Base-by-base conservation (phyloP, 2,329 filamentous ascomycete species). In the Ophiognomonia clavigignenti-juglandacearum region DNA sequence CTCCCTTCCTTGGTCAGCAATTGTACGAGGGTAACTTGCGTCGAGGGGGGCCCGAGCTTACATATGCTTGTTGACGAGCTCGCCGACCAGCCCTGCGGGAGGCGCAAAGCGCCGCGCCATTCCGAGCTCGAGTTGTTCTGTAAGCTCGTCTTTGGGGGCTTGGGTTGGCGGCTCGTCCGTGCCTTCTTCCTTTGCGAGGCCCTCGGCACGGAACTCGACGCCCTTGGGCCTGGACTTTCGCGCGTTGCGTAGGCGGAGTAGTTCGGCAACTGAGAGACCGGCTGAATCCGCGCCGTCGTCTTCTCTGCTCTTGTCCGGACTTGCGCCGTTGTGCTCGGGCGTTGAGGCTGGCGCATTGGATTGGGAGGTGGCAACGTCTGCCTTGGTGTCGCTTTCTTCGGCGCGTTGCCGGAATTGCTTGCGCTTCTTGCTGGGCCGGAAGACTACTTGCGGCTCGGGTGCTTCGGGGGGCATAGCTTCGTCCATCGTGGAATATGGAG, bases 1-100 rank as follows among this genome's bases (percentile, higher is more conserved):
- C 75, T 81, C 85, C 85, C 86, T 90, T 81, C 72, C 74, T 77
- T 72, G 70, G 80, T 90, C 80, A 90, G 86, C 68, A 63, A 64
- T 61, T 60, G 50, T 43, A 45, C 26, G 26, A 27, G 32, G 2
- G 52, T 13, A 4, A n/a, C 4, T 9, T 16, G 5, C 31, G 8
- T 10, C 20, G 23, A 27, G 5, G 23, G 20, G 18, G 7, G 45
- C 47, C 35, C 34, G 38, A 42, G 80, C 84, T 82, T 77, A 92
- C 87, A 92, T 88, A 70, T 91, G 86, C 67, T 74, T 84, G 63
- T 90, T 85, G 53, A 83, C 75, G 19, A 79, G 63, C 47, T 86
- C 83, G 27, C 77, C 75, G 0, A 83, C 72, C 51, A 83, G 67
- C 1, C 86, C 86, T 0, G 84, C 89, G 63, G 88, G 85, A 48